phyloP scores from a whole-genome alignment of 2,329 filamentous ascomycete species.

The Fusarium sp. region DNA sequence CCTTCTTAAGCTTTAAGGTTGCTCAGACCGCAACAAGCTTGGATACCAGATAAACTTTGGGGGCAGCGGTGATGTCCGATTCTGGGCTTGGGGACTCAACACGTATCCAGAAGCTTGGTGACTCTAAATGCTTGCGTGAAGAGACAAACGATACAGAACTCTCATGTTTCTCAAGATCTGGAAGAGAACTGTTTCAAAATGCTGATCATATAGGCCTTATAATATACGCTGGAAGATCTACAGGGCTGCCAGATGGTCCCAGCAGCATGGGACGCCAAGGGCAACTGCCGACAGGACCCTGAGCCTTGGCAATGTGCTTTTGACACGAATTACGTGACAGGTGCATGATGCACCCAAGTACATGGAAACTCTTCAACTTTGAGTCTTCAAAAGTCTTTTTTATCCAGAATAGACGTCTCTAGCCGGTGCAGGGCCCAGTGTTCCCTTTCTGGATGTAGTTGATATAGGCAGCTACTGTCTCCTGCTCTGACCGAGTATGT shows the following conservation, averaged over 20 bases:
- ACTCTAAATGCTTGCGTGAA: no score
- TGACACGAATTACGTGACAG: not conserved
- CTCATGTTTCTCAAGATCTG: not conserved
- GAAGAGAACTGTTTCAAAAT: not conserved
- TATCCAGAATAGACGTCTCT: not conserved
- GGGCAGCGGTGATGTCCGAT: not conserved
- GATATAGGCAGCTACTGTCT: not conserved
- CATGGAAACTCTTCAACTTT: not conserved
- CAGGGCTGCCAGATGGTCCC: not conserved
- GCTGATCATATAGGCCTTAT: not conserved
- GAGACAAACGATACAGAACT: rapidly evolving
- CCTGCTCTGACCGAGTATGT: not conserved
- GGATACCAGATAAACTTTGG: not conserved
- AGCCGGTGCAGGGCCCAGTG: rapidly evolving
- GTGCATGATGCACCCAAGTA: not conserved
- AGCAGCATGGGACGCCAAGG: not conserved
- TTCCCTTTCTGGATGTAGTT: no score
- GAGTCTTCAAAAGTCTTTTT: not conserved
- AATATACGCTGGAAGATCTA: not conserved
- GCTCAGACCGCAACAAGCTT: not conserved
- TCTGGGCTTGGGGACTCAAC: not conserved
- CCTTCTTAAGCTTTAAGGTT: not conserved
- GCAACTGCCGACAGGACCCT: not conserved
- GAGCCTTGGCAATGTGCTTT: not conserved
- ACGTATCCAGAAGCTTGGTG: no score